Base-by-base conservation (phyloP, 108 stramenopile species). In the Skeletonema grethae region DNA sequence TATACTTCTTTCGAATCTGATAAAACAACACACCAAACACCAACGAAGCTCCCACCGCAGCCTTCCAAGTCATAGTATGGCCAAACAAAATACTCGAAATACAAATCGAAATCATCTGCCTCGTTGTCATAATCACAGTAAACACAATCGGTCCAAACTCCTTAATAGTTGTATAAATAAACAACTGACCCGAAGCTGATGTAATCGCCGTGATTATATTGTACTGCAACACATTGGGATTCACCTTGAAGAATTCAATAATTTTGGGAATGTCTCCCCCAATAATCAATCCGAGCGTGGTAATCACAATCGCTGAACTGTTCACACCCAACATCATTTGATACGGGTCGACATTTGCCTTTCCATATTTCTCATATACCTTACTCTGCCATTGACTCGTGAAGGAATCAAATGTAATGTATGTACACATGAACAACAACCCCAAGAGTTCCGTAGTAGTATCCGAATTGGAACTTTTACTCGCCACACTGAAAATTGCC, bases 261-360 rank as follows among this genome's bases (percentile, higher is more conserved):
- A 94, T 87, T 46, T 87, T 80, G 8, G 96, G 93, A 45, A 99
- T 82, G 72, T 99, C 97, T 7, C 97, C 96, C 30, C 93, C 82
- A 50, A 94, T 67, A 41, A 99, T 72, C 53, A 99, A 84, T 25
- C 95, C 97, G 16, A 83, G 61, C 10, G 92, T 88, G 3, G 97
- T 97, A 75, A 99, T 97, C 70, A 87, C 67, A 68, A 97, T 96
- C 32, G 97, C 95, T 39, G 97, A 97, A 30, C 84, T 90, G 74
- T 99, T 99, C 63, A 99, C 97, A 13, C 94, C 94, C 61, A 99
- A 82, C 99, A 99, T 99, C 99, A 99, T 99, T 78, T 98, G 97
- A 81, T 97, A 98, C 53, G 84, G 87, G 67, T 92, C 93, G 9
- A 99, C 93, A 73, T 96, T 94, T 48, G 75, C 67, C 30, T 87